Base-by-base conservation (phyloP, 2,329 filamentous ascomycete species). In the Penicillium psychrosexuale region DNA sequence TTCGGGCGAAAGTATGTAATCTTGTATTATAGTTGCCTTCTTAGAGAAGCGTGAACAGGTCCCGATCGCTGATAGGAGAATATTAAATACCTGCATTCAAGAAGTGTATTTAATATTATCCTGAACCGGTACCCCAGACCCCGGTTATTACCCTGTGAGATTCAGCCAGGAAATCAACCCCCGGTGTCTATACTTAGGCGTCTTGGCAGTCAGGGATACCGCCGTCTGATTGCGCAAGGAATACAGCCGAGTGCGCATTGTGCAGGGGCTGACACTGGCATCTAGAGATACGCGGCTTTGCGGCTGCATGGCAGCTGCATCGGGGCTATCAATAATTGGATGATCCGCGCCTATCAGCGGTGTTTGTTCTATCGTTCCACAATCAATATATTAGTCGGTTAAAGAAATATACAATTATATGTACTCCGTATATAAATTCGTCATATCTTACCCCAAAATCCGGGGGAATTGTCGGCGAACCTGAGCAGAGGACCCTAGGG, bases 321-420 rank as follows among this genome's bases (percentile, higher is more conserved):
- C 39, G 38, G 46, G 39, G 46, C 40, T 43, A 47, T 52, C 48
- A 51, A 56, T 58, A 47, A 65, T 62, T 65, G 56, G 60, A 42
- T 33, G 55, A 57, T 61, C 56, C 49, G 45, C 61, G 59, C 61
- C 62, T 63, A 64, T 64, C 61, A 59, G 57, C n/a, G 33, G 6
- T 34, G 22, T 49, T 28, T 5, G 34, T 46, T 50, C 31, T 40
- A 36, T 51, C 31, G 31, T 22, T 33, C 24, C 22, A 39, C 24
- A 19, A 19, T 30, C 24, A n/a, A 38, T 34, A 27, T 13, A 5
- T 22, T 8, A 22, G 31, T 17, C 2, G 4, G 5, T 28, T n/a
- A 13, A 33, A 15, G 5, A 5, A 33, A 33, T 15, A 31, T 17
- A 19, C 19, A 19, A 19, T 19, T 19, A 19, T 19, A 19, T 19